These are phyloP conservation scores for Orbilia quercus DNA, from an alignment of 2,329 filamentous ascomycete species.

Conservation along the genomic window DNA sequence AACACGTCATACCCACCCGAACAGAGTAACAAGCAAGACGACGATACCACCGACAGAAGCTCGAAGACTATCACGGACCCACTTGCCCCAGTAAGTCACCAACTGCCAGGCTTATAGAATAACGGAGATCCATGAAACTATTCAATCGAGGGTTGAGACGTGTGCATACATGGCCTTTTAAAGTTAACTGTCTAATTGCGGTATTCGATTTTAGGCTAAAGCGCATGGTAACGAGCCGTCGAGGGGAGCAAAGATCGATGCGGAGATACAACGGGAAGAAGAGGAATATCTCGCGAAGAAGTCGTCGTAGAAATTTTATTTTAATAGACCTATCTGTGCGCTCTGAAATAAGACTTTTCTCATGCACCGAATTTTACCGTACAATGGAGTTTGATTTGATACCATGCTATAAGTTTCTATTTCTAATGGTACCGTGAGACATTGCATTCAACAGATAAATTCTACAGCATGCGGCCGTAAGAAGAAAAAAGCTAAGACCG, in stretches of 20 bases:
- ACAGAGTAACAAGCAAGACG: conserved; percentile 63
- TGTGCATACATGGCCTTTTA: too few relatives aligned
- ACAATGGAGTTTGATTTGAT: too few relatives aligned
- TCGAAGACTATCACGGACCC: conserved; percentile 62
- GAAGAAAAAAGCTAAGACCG: neutral
- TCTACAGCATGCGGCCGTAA: neutral
- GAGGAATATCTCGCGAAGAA: conserved; percentile 73
- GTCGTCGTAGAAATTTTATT: conserved; percentile 55
- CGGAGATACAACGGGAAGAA: conserved; percentile 75
- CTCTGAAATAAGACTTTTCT: too few relatives aligned
- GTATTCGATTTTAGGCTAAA: conserved; percentile 66
- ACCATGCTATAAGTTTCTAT: too few relatives aligned
- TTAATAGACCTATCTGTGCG: too few relatives aligned
- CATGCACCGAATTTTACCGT: too few relatives aligned
- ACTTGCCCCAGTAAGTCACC: conserved; percentile 21
- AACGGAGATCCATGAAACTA: too few relatives aligned
- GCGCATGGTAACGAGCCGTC: conserved; percentile 79
- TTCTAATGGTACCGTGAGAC: too few relatives aligned
- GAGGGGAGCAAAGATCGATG: conserved; percentile 77
- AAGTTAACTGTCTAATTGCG: neutral
- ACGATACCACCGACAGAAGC: conserved; percentile 62
- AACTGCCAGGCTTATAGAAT: neutral
- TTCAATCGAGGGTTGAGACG: too few relatives aligned
- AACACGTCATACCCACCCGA: neutral
- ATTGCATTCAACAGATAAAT: conserved; percentile 2